A percentile compares a stretch with the other conserved stretches of the same genome.
phyloP scores from a whole-genome alignment of 2,329 filamentous ascomycete genomes.

The Trichoderma hamatum region DNA sequence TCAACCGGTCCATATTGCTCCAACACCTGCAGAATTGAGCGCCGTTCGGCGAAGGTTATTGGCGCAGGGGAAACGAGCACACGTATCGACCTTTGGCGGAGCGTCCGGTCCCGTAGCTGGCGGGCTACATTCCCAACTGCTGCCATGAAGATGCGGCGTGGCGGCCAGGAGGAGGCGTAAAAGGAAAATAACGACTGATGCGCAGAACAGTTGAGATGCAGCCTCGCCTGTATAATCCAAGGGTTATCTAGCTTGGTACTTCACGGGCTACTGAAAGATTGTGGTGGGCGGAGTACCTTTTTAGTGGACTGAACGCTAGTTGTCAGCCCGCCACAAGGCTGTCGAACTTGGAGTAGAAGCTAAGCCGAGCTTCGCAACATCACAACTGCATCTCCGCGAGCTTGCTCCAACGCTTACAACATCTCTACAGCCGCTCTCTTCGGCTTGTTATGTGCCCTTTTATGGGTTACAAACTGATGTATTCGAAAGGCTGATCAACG shows the following conservation, averaged over 20 bases:
- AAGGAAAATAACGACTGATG: neutral
- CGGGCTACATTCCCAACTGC: constrained; percentile 23
- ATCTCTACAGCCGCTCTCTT: neutral
- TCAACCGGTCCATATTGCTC: constrained; percentile 55
- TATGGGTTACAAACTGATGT: constrained; percentile 18
- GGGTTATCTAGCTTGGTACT: constrained; percentile 1
- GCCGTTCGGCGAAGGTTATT: constrained; percentile 56
- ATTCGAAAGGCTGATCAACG: neutral
- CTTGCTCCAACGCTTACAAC: neutral
- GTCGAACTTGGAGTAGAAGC: constrained; percentile 1
- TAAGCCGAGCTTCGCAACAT: constrained; percentile 13
- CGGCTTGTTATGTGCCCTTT: neutral
- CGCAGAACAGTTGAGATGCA: neutral
- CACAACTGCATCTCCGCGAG: neutral
- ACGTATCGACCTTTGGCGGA: constrained; percentile 48
- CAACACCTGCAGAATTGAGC: constrained; percentile 56
- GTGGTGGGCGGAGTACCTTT: neutral
- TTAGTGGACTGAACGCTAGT: constrained; percentile 4
- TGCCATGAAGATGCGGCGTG: constrained; percentile 26
- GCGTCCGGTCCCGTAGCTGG: constrained; percentile 22
- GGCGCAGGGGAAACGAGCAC: constrained; percentile 57
- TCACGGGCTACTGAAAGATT: neutral
- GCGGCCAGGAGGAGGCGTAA: neutral
- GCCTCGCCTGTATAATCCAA: constrained; percentile 1
- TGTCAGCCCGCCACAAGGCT: constrained; percentile 20